Evolutionary conservation across 2,329 filamentous ascomycete species (phyloP).

Genomic region (Colletotrichum kahawae): DNA sequence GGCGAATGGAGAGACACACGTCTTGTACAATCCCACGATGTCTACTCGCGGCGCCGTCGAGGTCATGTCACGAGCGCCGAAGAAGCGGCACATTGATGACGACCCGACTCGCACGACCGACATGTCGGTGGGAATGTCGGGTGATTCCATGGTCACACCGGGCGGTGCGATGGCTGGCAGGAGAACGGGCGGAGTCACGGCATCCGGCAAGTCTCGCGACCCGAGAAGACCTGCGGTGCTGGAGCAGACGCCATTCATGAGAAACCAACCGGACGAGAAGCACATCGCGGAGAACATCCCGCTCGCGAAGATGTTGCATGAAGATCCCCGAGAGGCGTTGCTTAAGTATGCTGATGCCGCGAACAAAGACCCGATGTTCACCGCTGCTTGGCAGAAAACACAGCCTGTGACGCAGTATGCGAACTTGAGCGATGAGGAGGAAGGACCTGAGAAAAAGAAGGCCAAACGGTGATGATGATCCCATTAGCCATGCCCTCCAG

Average conservation of each 20-base stretch:
- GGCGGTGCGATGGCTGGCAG: constrained; percentile 60
- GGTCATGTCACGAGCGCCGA: constrained; percentile 91
- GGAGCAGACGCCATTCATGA: constrained; percentile 85
- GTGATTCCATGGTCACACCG: constrained; percentile 78
- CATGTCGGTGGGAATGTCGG: constrained; percentile 79
- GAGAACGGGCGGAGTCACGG: constrained; percentile 72
- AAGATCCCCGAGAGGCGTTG: constrained; percentile 92
- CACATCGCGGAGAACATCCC: constrained; percentile 90
- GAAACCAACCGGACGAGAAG: constrained; percentile 86
- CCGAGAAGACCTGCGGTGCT: constrained; percentile 86
- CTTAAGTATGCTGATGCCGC: constrained; percentile 95
- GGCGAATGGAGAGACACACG: constrained; percentile 85
- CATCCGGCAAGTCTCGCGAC: constrained; percentile 77
- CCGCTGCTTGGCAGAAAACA: constrained; percentile 88
- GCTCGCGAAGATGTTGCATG: constrained; percentile 90
- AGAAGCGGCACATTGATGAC: constrained; percentile 94
- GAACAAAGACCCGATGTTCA: constrained; percentile 92
- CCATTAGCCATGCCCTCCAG: neutral
- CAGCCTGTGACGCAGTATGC: constrained; percentile 93
- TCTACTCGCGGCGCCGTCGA: constrained; percentile 83
- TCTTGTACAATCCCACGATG: constrained; percentile 87
- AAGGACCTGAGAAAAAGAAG: constrained; percentile 42
- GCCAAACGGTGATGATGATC: constrained; percentile 48
- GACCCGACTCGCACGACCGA: constrained; percentile 88
- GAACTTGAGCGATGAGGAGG: constrained; percentile 73